Percentiles rank a stretch among this genome's conserved stretches.
Conservation (phyloP, 2,329 filamentous ascomycete genomes). For the Alternaria ventricosa region DNA sequence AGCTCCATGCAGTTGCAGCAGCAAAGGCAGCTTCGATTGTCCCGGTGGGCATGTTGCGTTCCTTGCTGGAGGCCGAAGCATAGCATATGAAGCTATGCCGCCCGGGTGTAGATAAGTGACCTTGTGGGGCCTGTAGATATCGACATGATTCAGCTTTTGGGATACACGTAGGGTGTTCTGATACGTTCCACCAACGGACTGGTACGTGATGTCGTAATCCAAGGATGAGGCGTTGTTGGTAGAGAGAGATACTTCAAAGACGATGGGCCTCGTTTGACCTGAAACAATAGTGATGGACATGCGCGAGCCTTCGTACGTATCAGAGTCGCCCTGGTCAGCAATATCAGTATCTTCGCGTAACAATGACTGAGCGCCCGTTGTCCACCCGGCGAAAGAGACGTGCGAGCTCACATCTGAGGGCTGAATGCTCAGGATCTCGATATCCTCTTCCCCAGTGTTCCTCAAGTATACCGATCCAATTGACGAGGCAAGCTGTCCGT, state of each 20-base stretch:
- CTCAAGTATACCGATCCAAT: slow-evolving; percentile 58
- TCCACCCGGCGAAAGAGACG: slow-evolving; percentile 11
- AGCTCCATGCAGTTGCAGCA: slow-evolving; percentile 63
- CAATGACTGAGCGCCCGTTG: slow-evolving; percentile 15
- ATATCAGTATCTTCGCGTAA: slow-evolving; percentile 15
- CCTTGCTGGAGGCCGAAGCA: slow-evolving; percentile 60
- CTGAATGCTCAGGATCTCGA: slow-evolving; percentile 45
- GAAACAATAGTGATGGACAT: slow-evolving; percentile 31
- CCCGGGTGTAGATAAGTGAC: slow-evolving; percentile 62
- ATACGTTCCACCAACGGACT: slow-evolving; percentile 9
- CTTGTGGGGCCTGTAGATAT: slow-evolving; percentile 57
- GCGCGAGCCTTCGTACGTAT: not conserved
- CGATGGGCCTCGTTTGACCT: slow-evolving; percentile 52
- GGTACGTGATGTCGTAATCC: slow-evolving; percentile 37
- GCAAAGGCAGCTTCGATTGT: slow-evolving; percentile 51
- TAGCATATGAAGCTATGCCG: slow-evolving; percentile 63
- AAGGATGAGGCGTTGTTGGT: slow-evolving; percentile 32
- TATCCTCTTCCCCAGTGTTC: slow-evolving; percentile 50
- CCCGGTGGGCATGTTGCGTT: slow-evolving; percentile 41
- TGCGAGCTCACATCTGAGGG: slow-evolving; percentile 25
- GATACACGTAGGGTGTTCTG: slow-evolving; percentile 29
- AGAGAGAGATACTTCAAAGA: slow-evolving; percentile 43
- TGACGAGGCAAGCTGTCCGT: slow-evolving; percentile 55
- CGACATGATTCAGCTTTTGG: slow-evolving; percentile 33
- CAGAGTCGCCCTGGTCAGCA: slow-evolving; percentile 15